Conservation (phyloP, 495 filamentous ascomycete genomes). For the Penicillium waksmanii region DNA sequence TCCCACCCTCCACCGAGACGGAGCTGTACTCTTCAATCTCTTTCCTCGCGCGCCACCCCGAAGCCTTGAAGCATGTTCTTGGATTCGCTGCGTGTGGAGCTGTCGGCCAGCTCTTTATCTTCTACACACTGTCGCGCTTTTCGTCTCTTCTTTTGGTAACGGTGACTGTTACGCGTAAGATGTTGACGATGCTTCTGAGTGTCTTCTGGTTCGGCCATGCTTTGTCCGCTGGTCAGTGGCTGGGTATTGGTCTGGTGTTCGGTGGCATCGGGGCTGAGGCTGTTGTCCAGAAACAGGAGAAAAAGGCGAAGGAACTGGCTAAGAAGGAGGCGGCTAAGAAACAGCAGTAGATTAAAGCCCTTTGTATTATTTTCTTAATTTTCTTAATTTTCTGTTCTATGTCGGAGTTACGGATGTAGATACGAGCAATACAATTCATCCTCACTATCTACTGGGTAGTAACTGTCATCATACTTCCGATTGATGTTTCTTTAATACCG, state of each 20-base stretch:
- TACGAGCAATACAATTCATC: too few relatives aligned
- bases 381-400: neutral
- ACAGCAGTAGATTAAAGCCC: slow-evolving; percentile 27
- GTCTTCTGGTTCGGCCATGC: slow-evolving; percentile 93
- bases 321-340: slow-evolving; percentile 58
- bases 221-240: slow-evolving; percentile 82
- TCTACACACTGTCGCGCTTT: slow-evolving; percentile 92
- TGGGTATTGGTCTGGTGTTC: slow-evolving; percentile 91
- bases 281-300: slow-evolving; percentile 78
- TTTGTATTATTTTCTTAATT: slow-evolving; percentile 9
- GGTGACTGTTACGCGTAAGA: slow-evolving; percentile 96
- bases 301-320: slow-evolving; percentile 75
- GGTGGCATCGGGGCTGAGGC: slow-evolving; percentile 93
- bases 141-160: slow-evolving; percentile 91
- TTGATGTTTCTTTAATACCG: too few relatives aligned
- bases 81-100: slow-evolving; percentile 93
- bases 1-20: slow-evolving; percentile 54
- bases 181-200: slow-evolving; percentile 97
- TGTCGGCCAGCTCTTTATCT: slow-evolving; percentile 95
- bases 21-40: slow-evolving; percentile 79
- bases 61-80: slow-evolving; percentile 80
- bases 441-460: too few relatives aligned
- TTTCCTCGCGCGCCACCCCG: slow-evolving; percentile 78
- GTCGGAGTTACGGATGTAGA: too few relatives aligned
- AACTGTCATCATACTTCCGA: too few relatives aligned